Evolutionary conservation across 257 asterid genomes (phyloP).

Genomic region (Mitragyna speciosa): DNA sequence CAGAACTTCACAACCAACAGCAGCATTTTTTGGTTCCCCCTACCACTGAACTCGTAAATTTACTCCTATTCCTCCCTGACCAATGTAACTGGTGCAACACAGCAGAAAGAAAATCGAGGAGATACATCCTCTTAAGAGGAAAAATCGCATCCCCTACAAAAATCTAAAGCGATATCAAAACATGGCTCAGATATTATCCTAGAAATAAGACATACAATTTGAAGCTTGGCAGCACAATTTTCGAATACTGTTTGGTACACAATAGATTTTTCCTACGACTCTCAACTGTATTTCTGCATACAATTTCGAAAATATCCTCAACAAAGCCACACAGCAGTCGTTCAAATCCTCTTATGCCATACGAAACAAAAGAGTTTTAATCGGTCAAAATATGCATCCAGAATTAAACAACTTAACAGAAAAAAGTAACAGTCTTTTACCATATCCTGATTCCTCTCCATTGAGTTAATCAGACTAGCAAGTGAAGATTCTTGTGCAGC

Average conservation of each 20-base stretch:
- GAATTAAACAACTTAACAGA: not conserved
- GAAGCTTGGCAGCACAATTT: not conserved
- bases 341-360: not conserved
- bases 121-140: not conserved
- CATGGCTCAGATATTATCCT: not conserved
- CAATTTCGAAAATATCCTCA: not conserved
- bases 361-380: not conserved
- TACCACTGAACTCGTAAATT: not conserved
- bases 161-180: not conserved
- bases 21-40: not conserved
- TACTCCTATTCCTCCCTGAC: not conserved
- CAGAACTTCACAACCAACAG: not conserved
- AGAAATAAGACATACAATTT: not conserved
- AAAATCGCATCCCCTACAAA: not conserved
- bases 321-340: not conserved
- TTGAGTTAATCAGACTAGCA: slow-evolving; percentile 38
- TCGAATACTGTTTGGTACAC: not conserved
- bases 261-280: not conserved
- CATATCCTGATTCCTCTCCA: slow-evolving; percentile 52
- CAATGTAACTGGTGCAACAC: not conserved
- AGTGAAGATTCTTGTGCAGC: slow-evolving; percentile 43
- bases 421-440: slow-evolving; percentile 34
- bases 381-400: not conserved
- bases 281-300: no score
- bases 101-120: not conserved